phyloP scores from a whole-genome alignment of 169 alveolate genomes.

The Theileria luwenshuni region DNA sequence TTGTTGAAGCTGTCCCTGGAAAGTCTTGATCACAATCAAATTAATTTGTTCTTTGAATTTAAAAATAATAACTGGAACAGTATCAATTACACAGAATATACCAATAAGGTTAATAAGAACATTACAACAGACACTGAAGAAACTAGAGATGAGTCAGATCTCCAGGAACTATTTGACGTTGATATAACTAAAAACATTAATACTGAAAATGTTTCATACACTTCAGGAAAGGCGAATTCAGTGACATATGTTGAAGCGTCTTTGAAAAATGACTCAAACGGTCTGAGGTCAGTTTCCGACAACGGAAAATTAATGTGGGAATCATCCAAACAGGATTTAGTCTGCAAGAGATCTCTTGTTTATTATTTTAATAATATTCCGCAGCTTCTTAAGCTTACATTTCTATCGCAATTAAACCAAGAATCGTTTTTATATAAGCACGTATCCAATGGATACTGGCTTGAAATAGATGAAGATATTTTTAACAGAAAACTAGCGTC shows the following conservation, averaged over 20 bases:
- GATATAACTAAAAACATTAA: constrained; percentile 13
- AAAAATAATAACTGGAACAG: not conserved
- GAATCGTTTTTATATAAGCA: constrained; percentile 6
- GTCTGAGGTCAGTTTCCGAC: constrained; percentile 15
- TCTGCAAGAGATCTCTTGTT: constrained; percentile 5
- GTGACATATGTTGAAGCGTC: constrained; percentile 2
- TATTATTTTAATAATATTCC: constrained; percentile 5
- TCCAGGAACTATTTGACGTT: constrained; percentile 11
- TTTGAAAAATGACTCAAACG: not conserved
- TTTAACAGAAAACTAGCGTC: constrained; percentile 11
- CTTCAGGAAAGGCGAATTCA: constrained; percentile 3
- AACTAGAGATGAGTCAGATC: not conserved
- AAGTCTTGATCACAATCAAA: constrained; percentile 4
- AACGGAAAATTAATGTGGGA: constrained; percentile 17
- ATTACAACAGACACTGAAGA: not conserved
- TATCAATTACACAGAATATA: constrained; percentile 13
- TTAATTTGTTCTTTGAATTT: not conserved
- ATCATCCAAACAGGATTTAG: constrained; percentile 11
- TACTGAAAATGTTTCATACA: constrained; percentile 1
- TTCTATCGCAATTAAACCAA: not conserved
- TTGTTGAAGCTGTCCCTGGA: not conserved
- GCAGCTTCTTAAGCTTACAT: not conserved
- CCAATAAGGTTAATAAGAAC: constrained; percentile 1
- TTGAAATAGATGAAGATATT: constrained; percentile 14
- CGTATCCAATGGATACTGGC: constrained; percentile 22